These are phyloP conservation scores for Hypomontagnella submonticulosa DNA, from an alignment of 495 filamentous ascomycete genomes.

Conservation along the genomic window DNA sequence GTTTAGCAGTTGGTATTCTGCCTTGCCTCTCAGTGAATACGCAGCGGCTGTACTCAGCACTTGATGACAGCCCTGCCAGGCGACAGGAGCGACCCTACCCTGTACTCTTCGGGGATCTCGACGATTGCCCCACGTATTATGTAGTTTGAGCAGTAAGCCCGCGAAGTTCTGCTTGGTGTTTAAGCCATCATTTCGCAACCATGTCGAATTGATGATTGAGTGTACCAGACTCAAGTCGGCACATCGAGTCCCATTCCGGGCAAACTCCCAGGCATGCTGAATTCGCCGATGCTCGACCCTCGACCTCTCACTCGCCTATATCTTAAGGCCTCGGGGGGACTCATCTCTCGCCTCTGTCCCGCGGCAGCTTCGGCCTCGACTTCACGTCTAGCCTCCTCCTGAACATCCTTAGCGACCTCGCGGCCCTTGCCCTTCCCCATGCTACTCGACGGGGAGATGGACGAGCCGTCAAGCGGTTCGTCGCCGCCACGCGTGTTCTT, in stretches of 20 bases:
- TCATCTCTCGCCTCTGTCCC: conserved; percentile 48
- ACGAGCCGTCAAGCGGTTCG: conserved; percentile 55
- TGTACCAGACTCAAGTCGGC: conserved; percentile 18
- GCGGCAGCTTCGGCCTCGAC: conserved; percentile 54
- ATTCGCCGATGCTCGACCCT: conserved; percentile 45
- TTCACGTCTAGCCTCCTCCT: conserved; percentile 60
- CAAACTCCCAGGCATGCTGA: conserved; percentile 40
- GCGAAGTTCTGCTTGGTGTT: too few species aligned
- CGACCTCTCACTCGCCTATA: conserved; percentile 51
- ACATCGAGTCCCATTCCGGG: conserved; percentile 44
- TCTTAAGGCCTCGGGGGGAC: conserved; percentile 50
- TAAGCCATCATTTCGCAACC: too few species aligned
- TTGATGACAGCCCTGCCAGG: not conserved
- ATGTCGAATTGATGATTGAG: not conserved
- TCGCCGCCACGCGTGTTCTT: conserved; percentile 78
- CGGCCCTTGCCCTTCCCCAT: conserved; percentile 60
- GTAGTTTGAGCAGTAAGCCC: too few species aligned
- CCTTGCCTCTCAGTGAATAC: conserved; percentile 3
- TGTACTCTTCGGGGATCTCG: too few species aligned
- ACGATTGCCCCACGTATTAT: too few species aligned
- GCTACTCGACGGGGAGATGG: conserved; percentile 34
- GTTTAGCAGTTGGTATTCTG: not conserved
- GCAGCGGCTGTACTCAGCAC: conserved; percentile 1
- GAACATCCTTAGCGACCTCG: conserved; percentile 59
- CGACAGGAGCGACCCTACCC: not conserved